Evolutionary conservation across 495 filamentous ascomycete genomes (phyloP).

Genomic region (Astrothelium macrocarpum): DNA sequence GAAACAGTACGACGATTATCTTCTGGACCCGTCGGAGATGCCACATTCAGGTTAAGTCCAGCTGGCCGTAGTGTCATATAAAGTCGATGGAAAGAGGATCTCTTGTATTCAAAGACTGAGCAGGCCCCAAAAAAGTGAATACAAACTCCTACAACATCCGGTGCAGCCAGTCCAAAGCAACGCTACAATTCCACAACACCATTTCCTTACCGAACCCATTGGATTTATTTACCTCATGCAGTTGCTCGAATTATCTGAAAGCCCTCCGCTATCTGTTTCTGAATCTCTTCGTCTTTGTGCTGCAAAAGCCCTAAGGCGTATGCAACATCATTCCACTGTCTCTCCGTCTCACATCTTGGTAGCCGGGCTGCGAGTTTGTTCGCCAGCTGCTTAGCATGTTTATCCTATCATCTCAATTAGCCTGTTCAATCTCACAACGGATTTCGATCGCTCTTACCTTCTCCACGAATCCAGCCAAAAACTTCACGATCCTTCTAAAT

Average conservation of each 20-base stretch:
- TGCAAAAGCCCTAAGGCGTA: conserved; percentile 81
- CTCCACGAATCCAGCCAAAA: conserved; percentile 89
- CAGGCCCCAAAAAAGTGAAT: too few species aligned
- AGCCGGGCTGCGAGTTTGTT: conserved; percentile 87
- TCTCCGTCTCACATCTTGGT: conserved; percentile 76
- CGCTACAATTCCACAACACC: not conserved
- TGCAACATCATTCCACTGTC: conserved; percentile 95
- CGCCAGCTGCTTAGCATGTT: conserved; percentile 91
- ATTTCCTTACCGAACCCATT: not conserved
- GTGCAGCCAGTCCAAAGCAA: not conserved
- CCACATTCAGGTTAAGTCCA: not conserved
- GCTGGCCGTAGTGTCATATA: not conserved
- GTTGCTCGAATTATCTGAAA: conserved; percentile 70
- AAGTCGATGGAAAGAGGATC: too few species aligned
- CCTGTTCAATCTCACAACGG: conserved; percentile 7
- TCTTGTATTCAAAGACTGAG: too few species aligned
- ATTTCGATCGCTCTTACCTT: conserved; percentile 53
- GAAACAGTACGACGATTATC: not conserved
- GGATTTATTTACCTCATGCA: conserved; percentile 36
- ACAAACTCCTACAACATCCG: too few species aligned
- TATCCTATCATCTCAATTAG: conserved; percentile 54
- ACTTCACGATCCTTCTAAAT: conserved; percentile 77
- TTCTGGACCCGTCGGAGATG: not conserved
- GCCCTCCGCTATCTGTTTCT: conserved; percentile 69
- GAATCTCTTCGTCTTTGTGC: conserved; percentile 97